phyloP scores from a whole-genome alignment of 345 rosid species.

The Dimocarpus longan region DNA sequence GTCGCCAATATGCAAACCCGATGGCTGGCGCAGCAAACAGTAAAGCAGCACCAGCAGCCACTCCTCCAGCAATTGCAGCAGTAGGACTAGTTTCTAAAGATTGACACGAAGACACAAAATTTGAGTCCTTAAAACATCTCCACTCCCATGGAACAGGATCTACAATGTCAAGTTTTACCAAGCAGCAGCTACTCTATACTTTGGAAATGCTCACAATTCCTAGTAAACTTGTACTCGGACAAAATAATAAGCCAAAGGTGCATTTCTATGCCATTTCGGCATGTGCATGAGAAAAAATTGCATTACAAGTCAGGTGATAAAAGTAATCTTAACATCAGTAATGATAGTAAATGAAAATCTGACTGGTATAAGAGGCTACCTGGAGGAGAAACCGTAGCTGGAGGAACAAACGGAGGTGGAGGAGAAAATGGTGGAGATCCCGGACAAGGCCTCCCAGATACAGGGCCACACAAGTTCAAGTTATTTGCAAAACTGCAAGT shows the following conservation, averaged over 20 bases:
- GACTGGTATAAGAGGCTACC: constrained; percentile 41
- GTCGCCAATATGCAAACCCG: constrained; percentile 28
- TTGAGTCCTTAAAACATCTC: background rate
- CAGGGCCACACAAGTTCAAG: constrained; percentile 88
- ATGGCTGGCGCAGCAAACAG: constrained; percentile 23
- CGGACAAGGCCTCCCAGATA: constrained; percentile 88
- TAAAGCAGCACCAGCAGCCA: constrained; percentile 26
- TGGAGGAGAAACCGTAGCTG: constrained; percentile 63
- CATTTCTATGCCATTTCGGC: too few species aligned
- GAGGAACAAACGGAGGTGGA: constrained; percentile 92
- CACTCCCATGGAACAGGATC: background rate
- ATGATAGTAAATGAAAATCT: background rate
- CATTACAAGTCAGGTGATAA: background rate
- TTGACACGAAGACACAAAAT: background rate
- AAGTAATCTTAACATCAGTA: background rate
- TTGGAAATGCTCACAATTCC: background rate
- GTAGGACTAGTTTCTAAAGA: constrained; percentile 13
- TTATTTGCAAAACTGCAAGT: constrained; percentile 93
- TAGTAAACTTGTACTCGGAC: background rate
- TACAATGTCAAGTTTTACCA: background rate
- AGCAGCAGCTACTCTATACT: background rate
- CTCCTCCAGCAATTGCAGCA: constrained; percentile 29
- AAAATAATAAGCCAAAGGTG: background rate
- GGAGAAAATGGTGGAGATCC: constrained; percentile 99
- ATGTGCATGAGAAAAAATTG: background rate